Evolutionary conservation across 1,284 basidiomycete genomes (phyloP), one percentile per base, ranked within the genome.

Genomic region (Coriolopsis trogii): DNA sequence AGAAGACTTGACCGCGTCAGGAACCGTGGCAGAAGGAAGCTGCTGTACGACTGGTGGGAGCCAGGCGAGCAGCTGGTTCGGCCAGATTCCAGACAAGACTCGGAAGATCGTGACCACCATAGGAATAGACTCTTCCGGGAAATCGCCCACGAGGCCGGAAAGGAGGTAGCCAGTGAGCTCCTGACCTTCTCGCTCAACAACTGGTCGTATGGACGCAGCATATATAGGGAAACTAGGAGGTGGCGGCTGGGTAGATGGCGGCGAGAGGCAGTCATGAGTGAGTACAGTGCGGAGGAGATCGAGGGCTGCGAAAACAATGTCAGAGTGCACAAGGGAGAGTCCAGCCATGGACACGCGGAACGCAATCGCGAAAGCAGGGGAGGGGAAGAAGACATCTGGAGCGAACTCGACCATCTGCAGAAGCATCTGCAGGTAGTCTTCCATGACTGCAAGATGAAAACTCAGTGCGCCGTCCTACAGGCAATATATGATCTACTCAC

Each of bases 391-490:
- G 31, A 92, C 74, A 51, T 90, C 82, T 1, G 95, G 93, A 1
- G 82, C 75, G 57, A 79, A 74, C 45, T 87, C 80, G 37, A 89
- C 69, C 64, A 94, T 76, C 56, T 88, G 84, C 51, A 88, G 70
- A 29, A 94, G 76, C 68, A 95, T 81, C 62, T 94, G 93, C 46
- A 95, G 70, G 63, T 96, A 99, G 69, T 99, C 97, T 68, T 99
- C 97, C 63, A 99, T 75, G 29, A 98, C 97, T 97, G 63, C 7
- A 56, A 48, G 50, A 28, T n/a, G n/a, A n/a, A 25, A 24, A 6
- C 21, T 30, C 15, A 54, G 39, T 48, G 59, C 41, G 28, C n/a
- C n/a, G n/a, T n/a, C n/a, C n/a, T n/a, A n/a, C n/a, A n/a, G n/a
- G n/a, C n/a, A 21, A 20, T 6, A 12, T 8, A 16, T 16, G 13